Base-by-base conservation (phyloP, 257 asterid genomes). In the Primulina tabacum region DNA sequence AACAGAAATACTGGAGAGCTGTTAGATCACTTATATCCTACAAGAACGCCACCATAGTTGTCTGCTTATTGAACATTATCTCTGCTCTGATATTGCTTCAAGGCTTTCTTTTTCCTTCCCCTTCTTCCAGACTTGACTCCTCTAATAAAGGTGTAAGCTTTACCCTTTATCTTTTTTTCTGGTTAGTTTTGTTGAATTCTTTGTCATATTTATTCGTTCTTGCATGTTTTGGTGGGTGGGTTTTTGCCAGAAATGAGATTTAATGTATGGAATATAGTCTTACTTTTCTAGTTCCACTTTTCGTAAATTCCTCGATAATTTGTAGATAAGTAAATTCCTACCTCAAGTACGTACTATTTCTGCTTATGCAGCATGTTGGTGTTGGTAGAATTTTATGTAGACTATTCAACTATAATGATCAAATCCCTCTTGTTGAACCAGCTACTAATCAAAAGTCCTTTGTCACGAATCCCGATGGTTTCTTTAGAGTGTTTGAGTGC, bases 31-130 rank as follows among this genome's bases (percentile, higher is more conserved):
- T 86, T 71, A 69, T 88, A 10, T 77, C 95, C 33, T 93, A 79
- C 89, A 93, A 84, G 84, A 89, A 87, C 67, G 99, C 99, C 1
- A 93, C 99, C 14, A 75, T 89, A 28, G 24, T 80, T 5, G 84
- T 89, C 84, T 90, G 91, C 85, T 75, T 82, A 14, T 71, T 86
- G 83, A 93, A 93, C 77, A 53, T 86, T 53, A 56, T 89, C 72
- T 73, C 91, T 14, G 84, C 82, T 67, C 80, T 90, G 72, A 73
- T 90, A 78, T 76, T 90, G 87, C 84, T 90, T 69, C 90, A 83
- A 2, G 81, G 81, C 38, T 86, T 87, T 68, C 72, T 90, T 77
- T 73, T 59, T 62, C 78, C 85, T 43, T 73, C 93, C 43, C 74
- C 80, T 60, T 74, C 89, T 72, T 77, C 81, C 79, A 85, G 30